Percentiles rank a stretch among this genome's conserved stretches.
These are phyloP conservation scores for Gamarada debralockiae DNA, from an alignment of 495 filamentous ascomycete genomes.

Conservation along the genomic window DNA sequence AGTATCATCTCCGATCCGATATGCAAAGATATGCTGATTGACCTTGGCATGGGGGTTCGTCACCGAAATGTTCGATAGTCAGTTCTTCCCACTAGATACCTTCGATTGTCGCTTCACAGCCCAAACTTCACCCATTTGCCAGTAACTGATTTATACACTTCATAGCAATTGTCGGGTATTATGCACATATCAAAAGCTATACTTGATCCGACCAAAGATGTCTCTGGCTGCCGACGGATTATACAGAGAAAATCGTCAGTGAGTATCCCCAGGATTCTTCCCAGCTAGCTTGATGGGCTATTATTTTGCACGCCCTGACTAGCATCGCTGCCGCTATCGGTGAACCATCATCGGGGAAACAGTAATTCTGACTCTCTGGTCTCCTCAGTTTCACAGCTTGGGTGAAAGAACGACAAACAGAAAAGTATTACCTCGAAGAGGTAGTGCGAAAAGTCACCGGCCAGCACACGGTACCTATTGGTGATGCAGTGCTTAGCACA, in stretches of 20 bases:
- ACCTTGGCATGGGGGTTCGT: conserved; percentile 72
- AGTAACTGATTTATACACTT: too few species aligned
- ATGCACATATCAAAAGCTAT: conserved; percentile 59
- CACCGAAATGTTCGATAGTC: too few species aligned
- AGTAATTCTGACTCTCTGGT: neutral
- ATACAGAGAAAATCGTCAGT: conserved; percentile 58
- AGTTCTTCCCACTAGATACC: too few species aligned
- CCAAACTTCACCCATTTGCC: too few species aligned
- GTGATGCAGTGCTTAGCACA: conserved; percentile 72
- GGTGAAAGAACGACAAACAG: conserved; percentile 44
- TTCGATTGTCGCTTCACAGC: too few species aligned
- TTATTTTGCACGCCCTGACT: too few species aligned
- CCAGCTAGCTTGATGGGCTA: too few species aligned
- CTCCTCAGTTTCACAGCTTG: conserved; percentile 7
- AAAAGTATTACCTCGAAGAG: conserved; percentile 69
- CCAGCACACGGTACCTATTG: conserved; percentile 54
- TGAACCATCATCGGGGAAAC: too few species aligned
- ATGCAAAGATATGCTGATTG: conserved; percentile 74
- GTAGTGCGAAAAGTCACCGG: conserved; percentile 60
- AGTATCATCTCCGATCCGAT: conserved; percentile 59
- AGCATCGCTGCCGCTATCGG: too few species aligned
- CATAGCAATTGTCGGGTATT: conserved; percentile 79
- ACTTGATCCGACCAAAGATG: conserved; percentile 80
- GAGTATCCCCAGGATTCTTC: too few species aligned
- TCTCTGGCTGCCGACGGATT: conserved; percentile 79